Conservation (phyloP, 352 stramenopile species). For the Pythium aquatile region DNA sequence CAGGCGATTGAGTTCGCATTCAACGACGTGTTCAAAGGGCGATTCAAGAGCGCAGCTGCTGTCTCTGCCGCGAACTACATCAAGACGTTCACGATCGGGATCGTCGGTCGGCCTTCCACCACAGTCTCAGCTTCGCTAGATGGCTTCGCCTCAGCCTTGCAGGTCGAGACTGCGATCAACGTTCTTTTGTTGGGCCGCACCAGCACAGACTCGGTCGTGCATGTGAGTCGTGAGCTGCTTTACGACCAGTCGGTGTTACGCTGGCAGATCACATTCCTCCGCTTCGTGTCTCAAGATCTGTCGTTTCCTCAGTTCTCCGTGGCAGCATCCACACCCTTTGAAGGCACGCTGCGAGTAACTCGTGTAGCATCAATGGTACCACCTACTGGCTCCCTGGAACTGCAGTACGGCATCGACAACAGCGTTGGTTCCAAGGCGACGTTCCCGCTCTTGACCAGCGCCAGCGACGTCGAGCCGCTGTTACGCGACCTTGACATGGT, state of each 20-base stretch:
- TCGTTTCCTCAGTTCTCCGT: constrained; percentile 42
- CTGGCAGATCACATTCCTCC: constrained; percentile 58
- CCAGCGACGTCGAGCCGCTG: constrained; percentile 31
- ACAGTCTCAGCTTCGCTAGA: constrained; percentile 30
- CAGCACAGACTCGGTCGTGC: constrained; percentile 24
- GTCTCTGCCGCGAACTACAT: constrained; percentile 41
- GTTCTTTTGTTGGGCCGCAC: constrained; percentile 27
- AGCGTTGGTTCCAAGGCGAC: background rate
- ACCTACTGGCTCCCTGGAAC: constrained; percentile 36
- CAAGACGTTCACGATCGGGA: constrained; percentile 40
- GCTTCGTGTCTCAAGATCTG: constrained; percentile 32
- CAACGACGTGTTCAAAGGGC: constrained; percentile 46
- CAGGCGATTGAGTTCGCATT: constrained; percentile 53
- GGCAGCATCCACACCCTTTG: constrained; percentile 32
- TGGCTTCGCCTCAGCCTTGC: constrained; percentile 43
- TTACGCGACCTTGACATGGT: constrained; percentile 36
- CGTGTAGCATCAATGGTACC: constrained; percentile 17
- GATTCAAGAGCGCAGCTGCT: constrained; percentile 34
- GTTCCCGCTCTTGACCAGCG: constrained; percentile 25
- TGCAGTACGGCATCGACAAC: constrained; percentile 44
- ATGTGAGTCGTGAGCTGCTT: constrained; percentile 32
- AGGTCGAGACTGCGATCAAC: constrained; percentile 47
- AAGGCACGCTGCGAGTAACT: constrained; percentile 35
- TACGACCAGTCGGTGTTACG: constrained; percentile 37
- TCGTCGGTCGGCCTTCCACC: constrained; percentile 13